Evolutionary conservation across 495 filamentous ascomycete species (phyloP).

Genomic region (Tuber borchii): DNA sequence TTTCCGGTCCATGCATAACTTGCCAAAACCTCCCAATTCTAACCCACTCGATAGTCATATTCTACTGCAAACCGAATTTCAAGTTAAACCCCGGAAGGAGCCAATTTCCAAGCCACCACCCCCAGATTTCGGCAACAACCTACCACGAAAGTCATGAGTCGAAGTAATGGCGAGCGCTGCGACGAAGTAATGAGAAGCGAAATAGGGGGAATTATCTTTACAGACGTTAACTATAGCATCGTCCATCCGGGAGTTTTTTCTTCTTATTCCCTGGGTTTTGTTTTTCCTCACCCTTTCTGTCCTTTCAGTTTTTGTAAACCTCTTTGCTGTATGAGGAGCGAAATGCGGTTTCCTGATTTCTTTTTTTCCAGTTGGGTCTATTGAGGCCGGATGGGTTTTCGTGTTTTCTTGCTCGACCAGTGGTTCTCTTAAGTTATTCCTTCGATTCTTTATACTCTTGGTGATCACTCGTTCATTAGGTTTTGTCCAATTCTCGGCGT

Average conservation of each 20-base stretch:
- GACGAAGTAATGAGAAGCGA: constrained; percentile 1
- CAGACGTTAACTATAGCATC: not conserved
- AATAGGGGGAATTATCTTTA: constrained; percentile 1
- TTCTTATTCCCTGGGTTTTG: not conserved
- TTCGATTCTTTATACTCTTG: not conserved
- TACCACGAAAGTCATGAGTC: constrained; percentile 25
- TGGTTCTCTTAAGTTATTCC: constrained; percentile 1
- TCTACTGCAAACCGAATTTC: constrained; percentile 84
- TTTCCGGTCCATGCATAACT: constrained; percentile 11
- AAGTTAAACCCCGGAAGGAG: constrained; percentile 79
- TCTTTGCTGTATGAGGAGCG: constrained; percentile 1
- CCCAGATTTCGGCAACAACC: constrained; percentile 38
- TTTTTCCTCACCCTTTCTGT: not conserved
- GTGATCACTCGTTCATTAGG: not conserved
- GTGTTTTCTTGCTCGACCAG: not conserved
- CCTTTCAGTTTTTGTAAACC: not conserved
- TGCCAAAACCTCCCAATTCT: constrained; percentile 11
- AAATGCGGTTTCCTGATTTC: not conserved
- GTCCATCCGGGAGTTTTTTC: not conserved
- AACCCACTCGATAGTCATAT: constrained; percentile 54
- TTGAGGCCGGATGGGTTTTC: not conserved
- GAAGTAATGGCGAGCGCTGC: not conserved
- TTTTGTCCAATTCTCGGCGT: not conserved
- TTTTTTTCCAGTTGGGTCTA: not conserved
- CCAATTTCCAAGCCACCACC: constrained; percentile 56